Evolutionary conservation across 257 asterid genomes (phyloP).

Genomic region (Ocimum tenuiflorum): DNA sequence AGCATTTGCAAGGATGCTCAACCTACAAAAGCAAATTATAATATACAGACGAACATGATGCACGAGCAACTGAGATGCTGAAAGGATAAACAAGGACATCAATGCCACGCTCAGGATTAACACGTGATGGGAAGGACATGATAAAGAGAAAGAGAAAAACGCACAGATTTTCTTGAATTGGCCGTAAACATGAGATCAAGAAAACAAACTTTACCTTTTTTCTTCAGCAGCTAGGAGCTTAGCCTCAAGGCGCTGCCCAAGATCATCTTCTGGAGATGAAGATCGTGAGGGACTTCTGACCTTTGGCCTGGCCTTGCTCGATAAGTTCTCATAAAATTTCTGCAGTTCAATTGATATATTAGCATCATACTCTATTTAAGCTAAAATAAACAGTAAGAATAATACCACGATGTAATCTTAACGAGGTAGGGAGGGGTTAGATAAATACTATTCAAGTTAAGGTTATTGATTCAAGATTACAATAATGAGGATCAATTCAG

Average conservation of each 20-base stretch:
- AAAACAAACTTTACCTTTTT: constrained; percentile 49
- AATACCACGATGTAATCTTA: neutral
- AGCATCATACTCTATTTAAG: too few relatives aligned
- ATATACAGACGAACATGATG: neutral
- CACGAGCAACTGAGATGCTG: neutral
- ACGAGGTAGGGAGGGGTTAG: too few relatives aligned
- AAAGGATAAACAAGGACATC: neutral
- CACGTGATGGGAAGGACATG: neutral
- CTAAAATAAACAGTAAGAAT: neutral
- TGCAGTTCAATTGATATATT: too few relatives aligned
- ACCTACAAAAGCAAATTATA: constrained; percentile 33
- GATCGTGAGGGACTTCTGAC: constrained; percentile 75
- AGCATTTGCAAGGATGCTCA: constrained; percentile 68
- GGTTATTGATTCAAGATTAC: too few relatives aligned
- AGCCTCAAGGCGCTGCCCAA: constrained; percentile 93
- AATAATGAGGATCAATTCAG: too few relatives aligned
- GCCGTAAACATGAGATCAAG: neutral
- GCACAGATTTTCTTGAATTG: neutral
- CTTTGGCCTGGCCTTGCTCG: constrained; percentile 89
- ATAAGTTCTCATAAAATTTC: constrained; percentile 77
- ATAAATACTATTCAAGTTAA: too few relatives aligned
- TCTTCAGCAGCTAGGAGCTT: constrained; percentile 95
- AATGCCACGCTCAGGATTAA: neutral
- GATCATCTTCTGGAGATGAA: constrained; percentile 62
- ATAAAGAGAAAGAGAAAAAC: neutral